Percentiles rank a stretch among this genome's conserved stretches.
Conservation (phyloP, 2,329 filamentous ascomycete species). For the Botrytis pseudocinerea region DNA sequence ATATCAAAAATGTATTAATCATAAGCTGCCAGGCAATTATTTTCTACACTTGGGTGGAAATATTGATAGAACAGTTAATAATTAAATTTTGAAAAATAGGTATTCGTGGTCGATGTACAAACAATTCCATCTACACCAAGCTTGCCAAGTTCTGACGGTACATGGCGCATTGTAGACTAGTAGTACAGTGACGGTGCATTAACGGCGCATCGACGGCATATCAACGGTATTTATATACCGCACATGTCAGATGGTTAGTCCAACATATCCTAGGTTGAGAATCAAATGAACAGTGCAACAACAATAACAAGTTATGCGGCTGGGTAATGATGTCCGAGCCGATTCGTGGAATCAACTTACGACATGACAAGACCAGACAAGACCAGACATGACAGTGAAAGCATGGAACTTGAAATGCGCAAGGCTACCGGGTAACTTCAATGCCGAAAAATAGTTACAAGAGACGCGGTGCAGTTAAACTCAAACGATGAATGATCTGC, state of each 20-base stretch:
- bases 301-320: no score
- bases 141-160: no score
- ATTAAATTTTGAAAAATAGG: no score
- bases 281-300: neutral
- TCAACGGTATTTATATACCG: neutral
- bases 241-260: neutral
- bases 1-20: no score
- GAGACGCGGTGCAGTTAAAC: neutral
- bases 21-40: no score
- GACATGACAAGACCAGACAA: neutral
- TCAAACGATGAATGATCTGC: neutral
- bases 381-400: neutral
- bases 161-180: no score
- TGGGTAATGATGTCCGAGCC: no score
- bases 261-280: neutral
- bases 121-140: no score
- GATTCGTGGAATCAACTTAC: neutral
- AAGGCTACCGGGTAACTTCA: neutral
- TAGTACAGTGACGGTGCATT: neutral
- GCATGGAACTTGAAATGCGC: neutral
- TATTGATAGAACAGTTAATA: no score
- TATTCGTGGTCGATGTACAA: no score
- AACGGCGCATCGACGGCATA: neutral
- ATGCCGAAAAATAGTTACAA: neutral
- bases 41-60: no score